Percentiles rank a stretch among this genome's conserved stretches.
Evolutionary conservation across 176 grass and related monocot species (phyloP).

Genomic region (Miscanthus lutarioriparius): DNA sequence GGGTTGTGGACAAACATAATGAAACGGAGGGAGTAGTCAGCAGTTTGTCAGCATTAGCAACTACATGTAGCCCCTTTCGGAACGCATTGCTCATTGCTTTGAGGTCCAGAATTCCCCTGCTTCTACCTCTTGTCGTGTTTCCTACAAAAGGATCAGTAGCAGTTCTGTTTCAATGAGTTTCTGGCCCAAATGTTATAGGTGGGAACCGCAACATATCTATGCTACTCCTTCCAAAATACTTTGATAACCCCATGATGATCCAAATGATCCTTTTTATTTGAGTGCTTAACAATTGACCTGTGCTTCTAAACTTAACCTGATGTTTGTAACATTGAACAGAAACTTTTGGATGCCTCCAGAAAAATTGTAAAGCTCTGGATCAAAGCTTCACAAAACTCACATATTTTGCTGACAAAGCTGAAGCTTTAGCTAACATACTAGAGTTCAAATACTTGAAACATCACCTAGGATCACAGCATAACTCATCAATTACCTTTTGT

Average conservation of each 20-base stretch:
- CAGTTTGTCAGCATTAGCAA: background rate
- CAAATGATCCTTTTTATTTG: background rate
- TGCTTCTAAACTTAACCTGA: background rate
- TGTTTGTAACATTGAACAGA: background rate
- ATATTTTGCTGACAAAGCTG: background rate
- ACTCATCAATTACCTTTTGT: conserved; percentile 1
- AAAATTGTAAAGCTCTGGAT: background rate
- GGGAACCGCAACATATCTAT: background rate
- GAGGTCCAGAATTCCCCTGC: background rate
- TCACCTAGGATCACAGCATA: background rate
- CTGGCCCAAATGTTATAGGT: background rate
- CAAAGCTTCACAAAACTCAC: background rate
- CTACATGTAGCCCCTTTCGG: background rate
- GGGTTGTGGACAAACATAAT: background rate
- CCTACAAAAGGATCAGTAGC: background rate
- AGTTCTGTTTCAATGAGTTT: background rate
- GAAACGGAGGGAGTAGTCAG: background rate
- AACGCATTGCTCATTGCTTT: background rate
- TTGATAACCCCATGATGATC: background rate
- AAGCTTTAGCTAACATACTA: background rate
- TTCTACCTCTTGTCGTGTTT: background rate
- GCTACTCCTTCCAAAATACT: background rate
- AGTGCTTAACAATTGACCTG: background rate
- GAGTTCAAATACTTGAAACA: background rate
- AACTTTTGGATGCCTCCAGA: background rate